A percentile compares a stretch with the other conserved stretches of the same genome.
Conservation (phyloP, 2,329 filamentous ascomycete species). For the Venturia nashicola region DNA sequence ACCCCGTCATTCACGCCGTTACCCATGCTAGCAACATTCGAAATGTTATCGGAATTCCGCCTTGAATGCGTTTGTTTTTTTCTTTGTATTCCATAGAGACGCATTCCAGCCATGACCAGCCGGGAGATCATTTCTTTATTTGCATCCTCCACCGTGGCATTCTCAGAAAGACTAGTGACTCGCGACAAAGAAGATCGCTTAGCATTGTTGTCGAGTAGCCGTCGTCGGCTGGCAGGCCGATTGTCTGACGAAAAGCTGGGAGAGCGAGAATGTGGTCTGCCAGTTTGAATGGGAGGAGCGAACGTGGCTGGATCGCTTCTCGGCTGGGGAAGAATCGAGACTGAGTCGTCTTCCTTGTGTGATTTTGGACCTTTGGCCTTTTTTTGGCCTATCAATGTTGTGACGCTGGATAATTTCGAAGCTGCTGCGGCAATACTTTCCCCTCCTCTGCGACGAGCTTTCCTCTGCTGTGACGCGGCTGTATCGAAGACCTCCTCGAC, state of each 20-base stretch:
- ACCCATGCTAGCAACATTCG: constrained; percentile 15
- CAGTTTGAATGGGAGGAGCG: constrained; percentile 15
- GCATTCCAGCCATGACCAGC: constrained; percentile 42
- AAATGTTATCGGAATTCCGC: neutral
- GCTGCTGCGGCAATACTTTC: constrained; percentile 31
- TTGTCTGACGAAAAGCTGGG: constrained; percentile 7
- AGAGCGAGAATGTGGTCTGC: neutral
- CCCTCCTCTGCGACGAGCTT: constrained; percentile 30
- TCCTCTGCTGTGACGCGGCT: constrained; percentile 30
- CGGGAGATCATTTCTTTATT: constrained; percentile 39
- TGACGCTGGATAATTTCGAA: constrained; percentile 18
- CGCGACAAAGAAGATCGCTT: constrained; percentile 22
- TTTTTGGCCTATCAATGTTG: constrained; percentile 17
- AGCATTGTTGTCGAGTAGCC: constrained; percentile 14
- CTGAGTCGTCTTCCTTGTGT: neutral
- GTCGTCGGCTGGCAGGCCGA: constrained; percentile 14
- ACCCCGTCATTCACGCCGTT: constrained; percentile 12
- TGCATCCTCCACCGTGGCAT: constrained; percentile 23
- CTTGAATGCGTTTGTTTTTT: constrained; percentile 21
- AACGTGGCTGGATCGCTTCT: neutral
- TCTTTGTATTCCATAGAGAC: constrained; percentile 35
- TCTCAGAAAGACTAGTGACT: constrained; percentile 20
- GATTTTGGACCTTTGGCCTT: constrained; percentile 19
- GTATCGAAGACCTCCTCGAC: constrained; percentile 34
- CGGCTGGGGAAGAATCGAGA: neutral